These are phyloP conservation scores for Linum usitatissimum DNA, from an alignment of 345 rosid genomes.

Conservation along the genomic window DNA sequence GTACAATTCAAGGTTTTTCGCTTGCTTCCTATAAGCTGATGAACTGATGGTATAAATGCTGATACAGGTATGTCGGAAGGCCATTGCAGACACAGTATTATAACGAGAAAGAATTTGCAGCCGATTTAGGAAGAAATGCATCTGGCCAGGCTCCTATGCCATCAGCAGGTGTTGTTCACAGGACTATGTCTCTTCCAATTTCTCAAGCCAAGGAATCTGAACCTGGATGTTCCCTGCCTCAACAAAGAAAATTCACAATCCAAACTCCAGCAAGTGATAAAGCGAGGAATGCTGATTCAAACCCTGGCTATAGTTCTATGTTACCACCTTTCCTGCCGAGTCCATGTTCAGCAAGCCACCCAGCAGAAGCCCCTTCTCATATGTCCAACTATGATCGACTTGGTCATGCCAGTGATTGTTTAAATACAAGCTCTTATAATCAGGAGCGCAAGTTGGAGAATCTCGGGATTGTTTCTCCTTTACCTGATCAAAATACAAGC, in stretches of 20 bases:
- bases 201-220: constrained; percentile 30
- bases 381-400: constrained; percentile 21
- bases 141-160: constrained; percentile 27
- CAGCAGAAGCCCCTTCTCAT: constrained; percentile 26
- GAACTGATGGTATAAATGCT: constrained; percentile 7
- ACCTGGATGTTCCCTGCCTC: constrained; percentile 30
- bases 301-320: constrained; percentile 31
- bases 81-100: constrained; percentile 27
- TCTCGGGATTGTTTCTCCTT: neutral
- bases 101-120: constrained; percentile 22
- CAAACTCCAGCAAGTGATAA: constrained; percentile 36
- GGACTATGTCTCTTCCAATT: constrained; percentile 26
- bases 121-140: constrained; percentile 21
- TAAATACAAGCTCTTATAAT: neutral
- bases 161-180: constrained; percentile 34
- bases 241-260: constrained; percentile 33
- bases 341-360: constrained; percentile 48
- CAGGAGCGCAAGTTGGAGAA: neutral
- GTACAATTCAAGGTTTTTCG: no score
- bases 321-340: constrained; percentile 32
- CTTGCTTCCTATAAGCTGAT: neutral
- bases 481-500: neutral
- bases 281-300: constrained; percentile 21
- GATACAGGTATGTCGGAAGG: constrained; percentile 54
- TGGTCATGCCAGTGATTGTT: constrained; percentile 29